These are phyloP conservation scores for Ophiocordyceps sinensis DNA, from an alignment of 2,329 filamentous ascomycete species.

Conservation along the genomic window DNA sequence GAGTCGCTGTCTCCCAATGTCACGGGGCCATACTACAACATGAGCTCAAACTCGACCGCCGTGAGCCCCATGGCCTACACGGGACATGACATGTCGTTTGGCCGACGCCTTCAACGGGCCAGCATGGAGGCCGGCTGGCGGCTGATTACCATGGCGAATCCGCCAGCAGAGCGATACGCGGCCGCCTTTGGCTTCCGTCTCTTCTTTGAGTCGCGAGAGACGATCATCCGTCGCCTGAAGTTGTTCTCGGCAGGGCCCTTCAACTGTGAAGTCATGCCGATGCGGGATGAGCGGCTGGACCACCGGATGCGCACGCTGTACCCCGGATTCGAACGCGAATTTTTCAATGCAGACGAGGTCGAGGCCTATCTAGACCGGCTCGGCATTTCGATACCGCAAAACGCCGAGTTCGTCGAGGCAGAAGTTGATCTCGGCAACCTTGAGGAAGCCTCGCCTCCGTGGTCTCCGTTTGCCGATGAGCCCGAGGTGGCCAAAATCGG, in stretches of 20 bases:
- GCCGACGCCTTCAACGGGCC: slow-evolving; percentile 53
- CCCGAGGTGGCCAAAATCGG: neutral
- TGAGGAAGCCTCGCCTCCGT: neutral
- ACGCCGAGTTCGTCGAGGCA: slow-evolving; percentile 44
- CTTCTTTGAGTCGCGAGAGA: slow-evolving; percentile 38
- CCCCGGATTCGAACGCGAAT: slow-evolving; percentile 56
- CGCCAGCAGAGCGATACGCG: slow-evolving; percentile 32
- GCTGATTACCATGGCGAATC: slow-evolving; percentile 35
- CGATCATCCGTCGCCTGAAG: slow-evolving; percentile 28
- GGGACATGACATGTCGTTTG: slow-evolving; percentile 49
- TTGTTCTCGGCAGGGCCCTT: slow-evolving; percentile 33
- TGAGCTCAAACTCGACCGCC: slow-evolving; percentile 11
- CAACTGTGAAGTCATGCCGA: slow-evolving; percentile 19
- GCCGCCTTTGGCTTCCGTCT: slow-evolving; percentile 57
- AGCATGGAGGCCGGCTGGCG: slow-evolving; percentile 47
- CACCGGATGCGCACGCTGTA: slow-evolving; percentile 36
- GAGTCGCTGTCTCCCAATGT: slow-evolving; percentile 4
- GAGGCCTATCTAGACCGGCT: slow-evolving; percentile 55
- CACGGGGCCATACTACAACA: slow-evolving; percentile 2
- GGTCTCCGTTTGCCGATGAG: neutral
- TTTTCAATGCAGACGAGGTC: slow-evolving; percentile 64
- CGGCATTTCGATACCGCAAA: slow-evolving; percentile 47
- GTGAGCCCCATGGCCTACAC: slow-evolving; percentile 27
- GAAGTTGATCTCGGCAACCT: slow-evolving; percentile 35
- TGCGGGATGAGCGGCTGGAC: slow-evolving; percentile 28